Evolutionary conservation across 1,139 yeast genomes (phyloP).

Genomic region (Debaryomycetaceae sp.): DNA sequence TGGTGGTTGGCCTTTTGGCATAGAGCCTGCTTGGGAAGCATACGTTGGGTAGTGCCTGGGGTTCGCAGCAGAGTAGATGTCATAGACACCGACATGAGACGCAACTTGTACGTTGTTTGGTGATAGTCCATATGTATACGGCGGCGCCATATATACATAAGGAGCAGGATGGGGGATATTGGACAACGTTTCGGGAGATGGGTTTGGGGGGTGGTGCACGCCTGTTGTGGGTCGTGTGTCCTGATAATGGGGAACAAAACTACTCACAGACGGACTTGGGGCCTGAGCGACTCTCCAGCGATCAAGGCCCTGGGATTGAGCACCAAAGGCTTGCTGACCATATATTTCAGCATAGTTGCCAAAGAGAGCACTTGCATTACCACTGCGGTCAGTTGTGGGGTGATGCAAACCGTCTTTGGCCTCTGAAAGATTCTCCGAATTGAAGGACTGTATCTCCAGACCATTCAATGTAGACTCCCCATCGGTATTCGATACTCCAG

Average conservation of each 20-base stretch:
- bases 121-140: background rate
- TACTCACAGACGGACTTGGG: too few species aligned
- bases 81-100: background rate
- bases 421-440: background rate
- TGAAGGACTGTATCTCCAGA: background rate
- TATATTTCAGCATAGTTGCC: background rate
- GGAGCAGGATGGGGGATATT: background rate
- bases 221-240: background rate
- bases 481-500: too few species aligned
- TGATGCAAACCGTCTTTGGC: background rate
- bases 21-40: background rate
- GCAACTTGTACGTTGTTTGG: background rate
- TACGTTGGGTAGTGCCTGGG: background rate
- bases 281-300: too few species aligned
- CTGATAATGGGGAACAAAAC: too few species aligned
- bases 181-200: background rate
- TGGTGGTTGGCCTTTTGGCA: background rate
- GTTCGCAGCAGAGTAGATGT: background rate
- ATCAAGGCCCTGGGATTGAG: background rate
- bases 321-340: background rate
- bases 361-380: background rate
- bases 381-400: background rate
- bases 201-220: background rate
- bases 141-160: background rate
- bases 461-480: too few species aligned